These are phyloP conservation scores for Adansonia grandidieri DNA, from an alignment of 441 rosid species.

Conservation along the genomic window DNA sequence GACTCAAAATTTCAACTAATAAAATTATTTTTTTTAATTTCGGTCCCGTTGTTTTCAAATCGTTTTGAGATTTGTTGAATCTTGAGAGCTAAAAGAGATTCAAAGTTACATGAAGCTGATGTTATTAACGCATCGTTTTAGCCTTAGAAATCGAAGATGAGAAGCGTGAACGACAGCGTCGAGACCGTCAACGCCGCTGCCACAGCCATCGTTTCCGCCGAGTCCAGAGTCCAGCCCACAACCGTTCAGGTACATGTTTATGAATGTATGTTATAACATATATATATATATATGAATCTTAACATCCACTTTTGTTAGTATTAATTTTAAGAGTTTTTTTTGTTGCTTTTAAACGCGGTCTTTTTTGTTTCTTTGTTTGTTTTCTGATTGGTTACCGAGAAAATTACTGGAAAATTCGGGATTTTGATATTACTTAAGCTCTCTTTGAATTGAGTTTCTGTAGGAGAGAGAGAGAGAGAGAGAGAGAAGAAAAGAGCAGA, in stretches of 20 bases:
- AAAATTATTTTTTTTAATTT: neutral
- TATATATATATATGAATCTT: neutral
- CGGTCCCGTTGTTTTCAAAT: neutral
- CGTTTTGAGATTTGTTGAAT: conserved; percentile 18
- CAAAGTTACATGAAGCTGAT: conserved; percentile 30
- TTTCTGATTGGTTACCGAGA: conserved; percentile 7
- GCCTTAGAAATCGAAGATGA: conserved; percentile 49
- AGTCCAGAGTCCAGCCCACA: conserved; percentile 77
- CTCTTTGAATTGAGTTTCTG: neutral
- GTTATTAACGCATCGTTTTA: conserved; percentile 30
- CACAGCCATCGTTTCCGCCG: conserved; percentile 85
- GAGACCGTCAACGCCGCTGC: conserved; percentile 97
- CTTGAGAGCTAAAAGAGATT: conserved; percentile 32
- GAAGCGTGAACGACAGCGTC: conserved; percentile 56
- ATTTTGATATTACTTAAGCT: neutral
- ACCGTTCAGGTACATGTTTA: conserved; percentile 50
- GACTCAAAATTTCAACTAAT: neutral
- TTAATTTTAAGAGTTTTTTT: neutral
- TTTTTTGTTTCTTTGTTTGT: neutral
- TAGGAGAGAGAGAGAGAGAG: no score
- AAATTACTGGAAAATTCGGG: neutral
- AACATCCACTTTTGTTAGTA: neutral
- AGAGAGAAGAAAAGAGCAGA: neutral
- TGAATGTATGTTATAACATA: neutral
- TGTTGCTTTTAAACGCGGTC: neutral